Evolutionary conservation across 495 filamentous ascomycete genomes (phyloP).

Genomic region (Aspergillus avenaceus): DNA sequence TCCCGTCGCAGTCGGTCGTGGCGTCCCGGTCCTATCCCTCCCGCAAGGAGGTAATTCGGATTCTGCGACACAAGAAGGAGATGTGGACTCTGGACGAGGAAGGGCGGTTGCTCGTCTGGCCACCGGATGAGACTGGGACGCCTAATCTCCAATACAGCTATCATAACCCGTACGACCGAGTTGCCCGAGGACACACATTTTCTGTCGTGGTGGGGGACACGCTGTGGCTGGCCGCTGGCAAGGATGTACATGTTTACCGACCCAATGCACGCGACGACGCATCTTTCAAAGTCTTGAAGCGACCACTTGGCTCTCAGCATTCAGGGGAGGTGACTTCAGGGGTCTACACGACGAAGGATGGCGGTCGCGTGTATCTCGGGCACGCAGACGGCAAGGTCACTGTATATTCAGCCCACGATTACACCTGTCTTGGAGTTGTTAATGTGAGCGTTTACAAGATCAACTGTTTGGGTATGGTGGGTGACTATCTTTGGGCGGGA

Average conservation of each 20-base stretch:
- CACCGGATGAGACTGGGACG: constrained; percentile 67
- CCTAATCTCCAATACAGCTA: constrained; percentile 65
- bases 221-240: constrained; percentile 86
- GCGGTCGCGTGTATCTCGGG: constrained; percentile 83
- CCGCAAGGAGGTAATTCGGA: constrained; percentile 79
- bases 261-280: constrained; percentile 63
- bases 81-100: constrained; percentile 94
- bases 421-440: constrained; percentile 68
- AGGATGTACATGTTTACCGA: constrained; percentile 78
- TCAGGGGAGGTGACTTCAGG: constrained; percentile 89
- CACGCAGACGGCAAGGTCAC: constrained; percentile 93
- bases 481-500: constrained; percentile 84
- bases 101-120: constrained; percentile 85
- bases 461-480: constrained; percentile 79
- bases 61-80: constrained; percentile 78
- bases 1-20: constrained; percentile 62
- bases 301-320: constrained; percentile 61
- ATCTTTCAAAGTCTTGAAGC: constrained; percentile 66
- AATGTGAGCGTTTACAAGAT: constrained; percentile 94
- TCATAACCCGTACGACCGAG: constrained; percentile 60
- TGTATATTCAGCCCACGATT: constrained; percentile 75
- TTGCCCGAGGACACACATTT: constrained; percentile 79
- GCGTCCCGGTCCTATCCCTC: constrained; percentile 68
- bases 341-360: constrained; percentile 65
- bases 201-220: constrained; percentile 76